These are phyloP conservation scores for Adansonia digitata DNA, from an alignment of 345 rosid species.

Conservation along the genomic window DNA sequence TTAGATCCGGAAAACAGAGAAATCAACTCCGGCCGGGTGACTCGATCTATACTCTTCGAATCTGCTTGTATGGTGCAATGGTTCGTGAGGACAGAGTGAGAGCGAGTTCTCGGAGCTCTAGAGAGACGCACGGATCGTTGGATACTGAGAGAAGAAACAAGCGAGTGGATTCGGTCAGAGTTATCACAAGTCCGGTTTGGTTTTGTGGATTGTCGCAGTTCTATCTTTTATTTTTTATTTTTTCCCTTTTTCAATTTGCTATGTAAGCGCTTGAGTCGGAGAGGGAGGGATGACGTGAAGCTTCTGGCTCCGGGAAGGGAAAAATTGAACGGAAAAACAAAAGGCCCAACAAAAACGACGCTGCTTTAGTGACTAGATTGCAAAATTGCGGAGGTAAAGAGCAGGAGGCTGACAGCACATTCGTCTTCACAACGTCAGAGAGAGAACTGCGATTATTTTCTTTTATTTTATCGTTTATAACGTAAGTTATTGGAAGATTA, in stretches of 20 bases:
- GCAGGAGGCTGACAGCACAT: no score
- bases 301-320: no score
- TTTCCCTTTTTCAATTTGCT: neutral
- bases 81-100: constrained; percentile 38
- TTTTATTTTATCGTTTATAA: no score
- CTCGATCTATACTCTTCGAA: constrained; percentile 56
- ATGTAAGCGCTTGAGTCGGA: neutral
- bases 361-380: no score
- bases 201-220: neutral
- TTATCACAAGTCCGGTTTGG: constrained; percentile 31
- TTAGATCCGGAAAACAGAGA: constrained; percentile 48
- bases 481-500: no score
- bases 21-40: constrained; percentile 50
- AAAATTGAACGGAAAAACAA: no score
- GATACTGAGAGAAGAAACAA: constrained; percentile 49
- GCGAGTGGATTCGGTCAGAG: constrained; percentile 35
- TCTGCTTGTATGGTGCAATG: constrained; percentile 45
- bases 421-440: no score
- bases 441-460: no score
- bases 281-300: neutral
- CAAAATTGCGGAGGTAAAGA: no score
- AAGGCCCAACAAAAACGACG: no score
- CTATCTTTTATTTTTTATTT: neutral
- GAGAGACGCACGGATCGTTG: constrained; percentile 44
- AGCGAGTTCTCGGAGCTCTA: constrained; percentile 48